These are phyloP conservation scores for Globisporangium parvum DNA, from an alignment of 352 stramenopile genomes.

Conservation along the genomic window DNA sequence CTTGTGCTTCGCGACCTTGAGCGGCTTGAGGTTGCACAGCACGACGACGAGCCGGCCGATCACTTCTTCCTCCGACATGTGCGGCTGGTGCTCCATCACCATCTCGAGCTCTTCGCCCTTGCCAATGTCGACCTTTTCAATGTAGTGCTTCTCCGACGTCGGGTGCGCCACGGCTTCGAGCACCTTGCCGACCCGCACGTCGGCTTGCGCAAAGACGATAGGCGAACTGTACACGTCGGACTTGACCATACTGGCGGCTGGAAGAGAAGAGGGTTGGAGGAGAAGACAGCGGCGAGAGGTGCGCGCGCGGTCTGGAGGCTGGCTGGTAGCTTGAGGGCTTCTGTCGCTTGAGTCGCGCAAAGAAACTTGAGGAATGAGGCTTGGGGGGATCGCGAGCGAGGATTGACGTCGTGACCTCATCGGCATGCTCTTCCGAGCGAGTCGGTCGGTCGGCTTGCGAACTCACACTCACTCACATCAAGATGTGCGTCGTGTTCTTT, in stretches of 20 bases:
- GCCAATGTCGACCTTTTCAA: constrained; percentile 71
- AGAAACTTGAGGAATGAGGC: constrained; percentile 49
- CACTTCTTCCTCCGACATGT: constrained; percentile 70
- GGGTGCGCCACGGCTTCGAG: constrained; percentile 59
- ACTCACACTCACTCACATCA: background rate
- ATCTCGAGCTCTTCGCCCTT: constrained; percentile 70
- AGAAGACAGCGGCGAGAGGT: background rate
- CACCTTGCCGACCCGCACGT: constrained; percentile 67
- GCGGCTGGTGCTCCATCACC: constrained; percentile 73
- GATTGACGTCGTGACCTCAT: background rate
- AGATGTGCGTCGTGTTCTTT: too few species aligned
- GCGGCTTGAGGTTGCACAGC: constrained; percentile 71
- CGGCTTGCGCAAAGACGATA: constrained; percentile 62
- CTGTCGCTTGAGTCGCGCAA: constrained; percentile 25
- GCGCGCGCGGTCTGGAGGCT: too few species aligned
- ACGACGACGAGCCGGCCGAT: constrained; percentile 63
- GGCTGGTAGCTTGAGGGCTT: constrained; percentile 5
- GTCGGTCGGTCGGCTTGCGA: background rate
- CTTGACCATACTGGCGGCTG: constrained; percentile 46
- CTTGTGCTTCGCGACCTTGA: constrained; percentile 61
- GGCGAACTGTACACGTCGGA: constrained; percentile 71
- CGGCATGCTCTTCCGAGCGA: too few species aligned
- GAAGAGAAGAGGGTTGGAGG: constrained; percentile 5
- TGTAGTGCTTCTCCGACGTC: constrained; percentile 66
- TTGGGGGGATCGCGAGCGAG: background rate